A percentile compares a stretch with the other conserved stretches of the same genome.
Conservation (phyloP, 2,329 filamentous ascomycete species). For the Cryphonectria naterciae region DNA sequence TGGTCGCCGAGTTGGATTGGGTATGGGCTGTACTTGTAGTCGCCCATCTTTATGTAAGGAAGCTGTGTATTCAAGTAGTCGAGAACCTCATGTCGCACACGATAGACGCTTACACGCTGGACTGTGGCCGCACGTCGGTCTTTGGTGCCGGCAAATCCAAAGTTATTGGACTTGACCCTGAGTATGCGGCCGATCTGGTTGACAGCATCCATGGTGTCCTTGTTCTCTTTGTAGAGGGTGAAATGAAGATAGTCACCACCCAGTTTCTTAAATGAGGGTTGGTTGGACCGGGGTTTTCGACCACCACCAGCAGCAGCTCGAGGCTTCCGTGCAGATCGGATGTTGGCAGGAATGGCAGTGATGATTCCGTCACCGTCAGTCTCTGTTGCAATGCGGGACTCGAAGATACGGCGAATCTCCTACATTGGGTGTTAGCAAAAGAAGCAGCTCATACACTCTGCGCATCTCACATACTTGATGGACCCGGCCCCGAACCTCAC, state of each 20-base stretch:
- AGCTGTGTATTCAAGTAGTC: slow-evolving; percentile 65
- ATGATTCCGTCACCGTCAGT: slow-evolving; percentile 64
- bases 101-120: slow-evolving; percentile 73
- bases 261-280: slow-evolving; percentile 31
- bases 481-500: slow-evolving; percentile 49
- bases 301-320: slow-evolving; percentile 32
- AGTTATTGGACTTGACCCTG: slow-evolving; percentile 74
- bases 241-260: slow-evolving; percentile 86
- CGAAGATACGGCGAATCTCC: slow-evolving; percentile 78
- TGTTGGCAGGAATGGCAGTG: slow-evolving; percentile 62
- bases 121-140: slow-evolving; percentile 85
- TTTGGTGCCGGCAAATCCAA: slow-evolving; percentile 82
- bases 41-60: slow-evolving; percentile 71
- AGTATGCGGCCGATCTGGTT: slow-evolving; percentile 75
- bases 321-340: slow-evolving; percentile 49
- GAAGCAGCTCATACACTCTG: not conserved
- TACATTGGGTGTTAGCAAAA: slow-evolving; percentile 33
- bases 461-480: slow-evolving; percentile 48
- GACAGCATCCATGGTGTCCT: slow-evolving; percentile 91
- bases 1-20: slow-evolving; percentile 83
- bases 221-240: slow-evolving; percentile 94
- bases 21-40: slow-evolving; percentile 76
- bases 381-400: slow-evolving; percentile 74
- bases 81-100: slow-evolving; percentile 60
- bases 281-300: slow-evolving; percentile 30